Evolutionary conservation across 176 grass and related monocot species (phyloP).

Genomic region (Bonia amplexicaulis): DNA sequence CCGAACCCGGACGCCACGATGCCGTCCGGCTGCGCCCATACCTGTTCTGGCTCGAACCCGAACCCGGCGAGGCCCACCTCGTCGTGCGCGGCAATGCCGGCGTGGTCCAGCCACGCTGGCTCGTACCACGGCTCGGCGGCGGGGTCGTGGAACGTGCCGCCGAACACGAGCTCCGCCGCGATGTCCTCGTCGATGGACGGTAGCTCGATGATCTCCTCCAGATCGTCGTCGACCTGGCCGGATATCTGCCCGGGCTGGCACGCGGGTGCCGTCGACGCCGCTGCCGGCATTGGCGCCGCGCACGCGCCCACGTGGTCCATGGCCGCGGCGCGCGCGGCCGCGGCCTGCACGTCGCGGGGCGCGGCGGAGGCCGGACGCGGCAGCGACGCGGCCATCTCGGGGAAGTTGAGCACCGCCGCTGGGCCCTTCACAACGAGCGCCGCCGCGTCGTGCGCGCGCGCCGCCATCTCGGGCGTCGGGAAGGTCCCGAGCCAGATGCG

Average conservation of each 20-base stretch:
- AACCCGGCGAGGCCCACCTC: not conserved
- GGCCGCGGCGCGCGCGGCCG: slow-evolving; percentile 56
- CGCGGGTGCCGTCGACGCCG: not conserved
- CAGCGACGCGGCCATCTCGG: slow-evolving; percentile 44
- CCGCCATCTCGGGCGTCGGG: slow-evolving; percentile 79
- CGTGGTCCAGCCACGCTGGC: slow-evolving; percentile 10
- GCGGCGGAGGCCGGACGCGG: slow-evolving; percentile 50
- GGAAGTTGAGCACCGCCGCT: slow-evolving; percentile 66
- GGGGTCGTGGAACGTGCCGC: not conserved
- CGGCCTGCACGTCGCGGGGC: slow-evolving; percentile 62
- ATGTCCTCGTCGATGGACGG: slow-evolving; percentile 40
- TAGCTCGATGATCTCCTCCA: slow-evolving; percentile 64
- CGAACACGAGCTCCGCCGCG: slow-evolving; percentile 1
- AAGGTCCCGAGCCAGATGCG: slow-evolving; percentile 95
- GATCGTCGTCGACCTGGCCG: slow-evolving; percentile 28
- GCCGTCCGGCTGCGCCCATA: slow-evolving; percentile 24
- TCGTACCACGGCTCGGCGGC: slow-evolving; percentile 20
- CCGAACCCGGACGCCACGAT: not conserved
- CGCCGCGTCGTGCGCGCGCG: slow-evolving; percentile 75
- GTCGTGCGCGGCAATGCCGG: slow-evolving; percentile 18
- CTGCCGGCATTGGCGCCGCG: not conserved
- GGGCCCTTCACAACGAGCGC: slow-evolving; percentile 67
- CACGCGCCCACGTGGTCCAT: slow-evolving; percentile 6
- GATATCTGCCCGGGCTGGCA: not conserved
- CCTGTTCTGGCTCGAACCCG: not conserved